Evolutionary conservation across 306 rosid species (phyloP), one percentile per base, ranked within the genome.

Genomic region (Medicago ruthenica): DNA sequence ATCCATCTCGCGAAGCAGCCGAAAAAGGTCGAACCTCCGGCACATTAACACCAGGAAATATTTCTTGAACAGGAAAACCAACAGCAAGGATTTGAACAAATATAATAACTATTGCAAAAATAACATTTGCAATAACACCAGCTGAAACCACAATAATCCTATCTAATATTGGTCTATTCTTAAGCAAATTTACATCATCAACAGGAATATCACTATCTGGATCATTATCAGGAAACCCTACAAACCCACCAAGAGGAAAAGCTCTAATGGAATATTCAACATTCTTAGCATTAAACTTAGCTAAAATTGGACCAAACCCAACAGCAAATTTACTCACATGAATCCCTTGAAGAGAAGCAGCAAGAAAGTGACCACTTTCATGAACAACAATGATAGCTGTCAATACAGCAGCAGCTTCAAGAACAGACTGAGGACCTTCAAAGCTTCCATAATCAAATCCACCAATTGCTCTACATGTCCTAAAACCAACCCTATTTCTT

Each of bases 201-300:
- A 81, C 86, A 40, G 96, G 99, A 80, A 96, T 96, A 75, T 83
- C 92, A 77, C 98, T 96, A 3, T 96, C 89, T 5, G 98, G 98
- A 83, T 92, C 99, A 88, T 96, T 92, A 90, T 92, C 99, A 71
- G 98, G 99, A 75, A 96, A 96, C 61, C 98, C 99, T 76, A 92
- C 98, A 86, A 96, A 96, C 9, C 99, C 99, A 67, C 99, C 99
- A 8, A 96, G 86, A 65, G 98, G 99, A 81, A 96, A 90, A 76
- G 99, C 99, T 82, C 99, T 90, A 70, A 92, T 37, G 0, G 99
- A 96, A 75, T 92, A 96, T 45, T 96, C 99, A 22, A 96, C 97
- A 83, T 96, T 92, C 31, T 92, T 96, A 22, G 97, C 82, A 77
- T 89, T 92, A 85, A 92, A 92, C 80, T 96, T 92, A 71, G 92